Percentiles rank a stretch among this genome's conserved stretches.
Conservation (phyloP, 306 rosid genomes). For the Abrus pulchellus region DNA sequence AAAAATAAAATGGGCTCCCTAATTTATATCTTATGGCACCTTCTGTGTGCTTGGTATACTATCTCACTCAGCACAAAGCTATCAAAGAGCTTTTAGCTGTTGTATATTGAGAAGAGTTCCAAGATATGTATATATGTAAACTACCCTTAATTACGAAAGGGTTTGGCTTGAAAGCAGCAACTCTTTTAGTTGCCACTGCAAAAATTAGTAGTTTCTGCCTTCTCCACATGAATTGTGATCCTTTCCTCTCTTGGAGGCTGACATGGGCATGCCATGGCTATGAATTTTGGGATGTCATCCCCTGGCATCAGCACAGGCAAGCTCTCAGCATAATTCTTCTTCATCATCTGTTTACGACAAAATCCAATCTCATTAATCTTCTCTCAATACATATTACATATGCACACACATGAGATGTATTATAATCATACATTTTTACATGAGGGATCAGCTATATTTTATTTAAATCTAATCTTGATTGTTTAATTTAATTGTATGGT, state of each 20-base stretch:
- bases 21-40: slow-evolving; percentile 27
- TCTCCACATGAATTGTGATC: slow-evolving; percentile 52
- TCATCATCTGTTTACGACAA: slow-evolving; percentile 52
- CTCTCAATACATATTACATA: too few species aligned
- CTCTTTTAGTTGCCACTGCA: slow-evolving; percentile 28
- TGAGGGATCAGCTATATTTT: too few species aligned
- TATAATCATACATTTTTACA: too few species aligned
- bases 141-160: slow-evolving; percentile 36
- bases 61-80: slow-evolving; percentile 41
- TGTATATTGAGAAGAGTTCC: slow-evolving; percentile 27
- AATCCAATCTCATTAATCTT: slow-evolving; percentile 8
- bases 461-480: not conserved
- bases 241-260: slow-evolving; percentile 60
- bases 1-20: slow-evolving; percentile 44
- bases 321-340: slow-evolving; percentile 53
- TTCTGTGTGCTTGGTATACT: slow-evolving; percentile 24
- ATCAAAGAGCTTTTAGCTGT: slow-evolving; percentile 10
- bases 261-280: slow-evolving; percentile 78
- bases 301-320: slow-evolving; percentile 87
- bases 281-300: slow-evolving; percentile 78
- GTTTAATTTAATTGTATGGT: not conserved
- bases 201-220: slow-evolving; percentile 36
- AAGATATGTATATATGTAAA: not conserved
- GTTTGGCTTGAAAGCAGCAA: not conserved
- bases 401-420: too few species aligned